Evolutionary conservation across 345 rosid species (phyloP).

Genomic region (Citrus inodora): DNA sequence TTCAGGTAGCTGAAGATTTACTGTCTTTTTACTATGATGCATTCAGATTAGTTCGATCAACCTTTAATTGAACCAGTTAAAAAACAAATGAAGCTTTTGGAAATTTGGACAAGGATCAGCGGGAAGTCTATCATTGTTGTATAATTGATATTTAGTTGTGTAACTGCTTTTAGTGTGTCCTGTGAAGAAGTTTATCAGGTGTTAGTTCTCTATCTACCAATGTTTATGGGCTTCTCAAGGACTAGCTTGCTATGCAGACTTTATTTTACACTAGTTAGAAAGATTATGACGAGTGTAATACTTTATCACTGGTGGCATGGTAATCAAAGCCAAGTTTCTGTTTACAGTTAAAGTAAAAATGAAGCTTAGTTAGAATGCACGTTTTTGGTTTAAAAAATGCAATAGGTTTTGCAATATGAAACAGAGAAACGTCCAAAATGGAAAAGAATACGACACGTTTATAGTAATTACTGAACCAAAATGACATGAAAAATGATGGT

Average conservation of each 20-base stretch:
- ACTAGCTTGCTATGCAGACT: background rate
- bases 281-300: background rate
- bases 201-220: background rate
- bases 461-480: background rate
- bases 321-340: background rate
- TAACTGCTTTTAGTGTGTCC: background rate
- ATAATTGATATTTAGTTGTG: background rate
- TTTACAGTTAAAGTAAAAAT: background rate
- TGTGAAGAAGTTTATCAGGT: background rate
- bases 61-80: background rate
- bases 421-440: background rate
- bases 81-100: background rate
- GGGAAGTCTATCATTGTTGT: background rate
- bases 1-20: constrained; percentile 60
- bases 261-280: constrained; percentile 10
- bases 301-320: background rate
- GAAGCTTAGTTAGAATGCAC: background rate
- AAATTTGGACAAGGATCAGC: background rate
- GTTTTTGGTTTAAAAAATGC: background rate
- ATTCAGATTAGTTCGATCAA: background rate
- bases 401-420: background rate
- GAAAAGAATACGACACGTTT: background rate
- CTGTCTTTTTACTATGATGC: background rate
- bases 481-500: background rate
- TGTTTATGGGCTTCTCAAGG: background rate